Percentiles rank a stretch among this genome's conserved stretches.
Conservation (phyloP, 345 rosid genomes). For the Citrus inodora region DNA sequence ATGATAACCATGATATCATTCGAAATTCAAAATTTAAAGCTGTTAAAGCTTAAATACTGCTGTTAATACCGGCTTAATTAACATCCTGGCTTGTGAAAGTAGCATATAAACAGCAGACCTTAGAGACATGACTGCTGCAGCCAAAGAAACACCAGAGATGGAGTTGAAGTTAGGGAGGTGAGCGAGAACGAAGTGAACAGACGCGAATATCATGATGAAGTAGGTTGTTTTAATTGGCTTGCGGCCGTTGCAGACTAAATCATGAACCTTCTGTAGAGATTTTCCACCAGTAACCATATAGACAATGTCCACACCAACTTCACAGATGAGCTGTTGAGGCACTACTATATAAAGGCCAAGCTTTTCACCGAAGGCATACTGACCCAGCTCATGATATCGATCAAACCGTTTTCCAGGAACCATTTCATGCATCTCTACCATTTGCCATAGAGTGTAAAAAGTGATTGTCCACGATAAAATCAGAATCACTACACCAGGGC, state of each 20-base stretch:
- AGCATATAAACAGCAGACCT: conserved; percentile 30
- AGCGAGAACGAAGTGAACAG: conserved; percentile 73
- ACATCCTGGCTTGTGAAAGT: background rate
- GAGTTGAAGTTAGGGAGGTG: conserved; percentile 84
- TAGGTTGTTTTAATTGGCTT: conserved; percentile 47
- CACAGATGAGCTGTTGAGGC: conserved; percentile 70
- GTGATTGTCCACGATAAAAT: conserved; percentile 51
- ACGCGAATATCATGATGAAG: conserved; percentile 79
- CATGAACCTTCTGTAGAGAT: conserved; percentile 60
- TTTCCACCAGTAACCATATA: conserved; percentile 89
- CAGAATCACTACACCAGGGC: conserved; percentile 49
- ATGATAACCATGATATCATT: background rate
- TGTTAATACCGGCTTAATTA: too few species aligned
- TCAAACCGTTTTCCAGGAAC: conserved; percentile 70
- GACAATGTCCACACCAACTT: conserved; percentile 67
- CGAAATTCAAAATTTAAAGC: background rate
- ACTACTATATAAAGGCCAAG: conserved; percentile 76
- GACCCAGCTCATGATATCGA: conserved; percentile 80
- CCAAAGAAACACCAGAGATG: conserved; percentile 71
- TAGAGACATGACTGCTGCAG: conserved; percentile 79
- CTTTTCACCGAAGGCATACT: conserved; percentile 75
- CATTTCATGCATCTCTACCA: conserved; percentile 93
- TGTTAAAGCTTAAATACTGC: background rate
- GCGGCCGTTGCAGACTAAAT: conserved; percentile 34
- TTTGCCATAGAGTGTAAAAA: conserved; percentile 71